phyloP scores from a whole-genome alignment of 257 asterid genomes.

The Coffea canephora region DNA sequence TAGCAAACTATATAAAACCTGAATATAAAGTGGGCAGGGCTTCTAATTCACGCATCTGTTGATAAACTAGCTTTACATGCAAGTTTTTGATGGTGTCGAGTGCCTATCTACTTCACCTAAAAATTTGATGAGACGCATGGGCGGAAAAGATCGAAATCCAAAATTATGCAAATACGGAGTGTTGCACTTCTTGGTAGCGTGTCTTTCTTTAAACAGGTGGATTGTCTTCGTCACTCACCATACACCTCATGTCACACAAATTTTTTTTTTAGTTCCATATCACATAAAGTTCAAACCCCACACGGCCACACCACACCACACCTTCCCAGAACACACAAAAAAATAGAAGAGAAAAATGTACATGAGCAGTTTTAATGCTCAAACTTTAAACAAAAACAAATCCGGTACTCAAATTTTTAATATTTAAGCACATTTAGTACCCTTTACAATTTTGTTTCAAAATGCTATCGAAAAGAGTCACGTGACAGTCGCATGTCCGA shows the following conservation, averaged over 20 bases:
- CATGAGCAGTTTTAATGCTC: no score
- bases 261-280: no score
- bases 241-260: neutral
- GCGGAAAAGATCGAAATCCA: neutral
- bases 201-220: neutral
- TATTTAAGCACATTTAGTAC: no score
- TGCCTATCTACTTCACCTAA: neutral
- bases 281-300: no score
- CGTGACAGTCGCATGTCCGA: no score
- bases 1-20: neutral
- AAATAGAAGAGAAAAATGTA: no score
- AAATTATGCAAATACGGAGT: neutral
- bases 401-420: no score
- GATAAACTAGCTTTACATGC: neutral
- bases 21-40: neutral
- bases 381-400: no score
- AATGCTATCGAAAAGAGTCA: no score
- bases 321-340: no score
- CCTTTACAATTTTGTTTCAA: no score
- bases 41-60: neutral
- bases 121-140: neutral
- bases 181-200: neutral
- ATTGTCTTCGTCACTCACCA: neutral
- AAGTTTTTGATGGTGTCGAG: slow-evolving; percentile 4
- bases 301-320: no score